Evolutionary conservation across 257 asterid genomes (phyloP), one percentile per base, ranked within the genome.

Genomic region (Solanum ossicruentum): DNA sequence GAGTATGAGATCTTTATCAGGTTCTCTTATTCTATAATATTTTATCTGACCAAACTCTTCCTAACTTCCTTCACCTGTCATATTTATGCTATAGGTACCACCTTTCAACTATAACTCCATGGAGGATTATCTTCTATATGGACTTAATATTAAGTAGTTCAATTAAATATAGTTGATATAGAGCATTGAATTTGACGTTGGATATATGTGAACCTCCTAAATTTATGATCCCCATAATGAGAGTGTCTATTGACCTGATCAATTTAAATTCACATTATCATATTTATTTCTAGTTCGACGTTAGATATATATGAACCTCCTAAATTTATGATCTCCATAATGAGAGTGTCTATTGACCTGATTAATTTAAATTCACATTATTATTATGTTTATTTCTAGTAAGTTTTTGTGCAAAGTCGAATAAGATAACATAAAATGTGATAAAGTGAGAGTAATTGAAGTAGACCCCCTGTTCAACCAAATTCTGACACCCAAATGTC

Each of bases 21-120:
- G 75, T 55, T 60, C 23, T n/a, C 7, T 17, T 56, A 56, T 56
- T 17, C 23, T 56, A 12, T 18, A 17, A 8, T 18, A 21, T 18
- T 21, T 1, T 61, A 21, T 63, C 4, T 23, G 6, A 88, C 93
- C 92, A 88, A 87, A 86, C 91, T 85, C 63, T 47, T 47, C 20
- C 16, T 88, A 86, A 88, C 92, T 83, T 87, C 88, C 84, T 80
- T 89, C 86, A 88, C 90, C 93, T 54, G 86, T 89, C 86, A 20
- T 75, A 63, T 88, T 84, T 56, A 56, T 81, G 89, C 89, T 85
- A 90, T 56, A 26, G 49, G 10, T 18, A 41, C 49, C 18, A 13
- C 2, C 13, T 18, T 8, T 39, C 8, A 39, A 69, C 18, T 16
- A 67, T 47, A 12, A 8, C 12, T 6, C 47, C 47, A 7, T 36